Conservation (phyloP, 78 protist genomes). For the Dictyostelium brefeldianum region DNA sequence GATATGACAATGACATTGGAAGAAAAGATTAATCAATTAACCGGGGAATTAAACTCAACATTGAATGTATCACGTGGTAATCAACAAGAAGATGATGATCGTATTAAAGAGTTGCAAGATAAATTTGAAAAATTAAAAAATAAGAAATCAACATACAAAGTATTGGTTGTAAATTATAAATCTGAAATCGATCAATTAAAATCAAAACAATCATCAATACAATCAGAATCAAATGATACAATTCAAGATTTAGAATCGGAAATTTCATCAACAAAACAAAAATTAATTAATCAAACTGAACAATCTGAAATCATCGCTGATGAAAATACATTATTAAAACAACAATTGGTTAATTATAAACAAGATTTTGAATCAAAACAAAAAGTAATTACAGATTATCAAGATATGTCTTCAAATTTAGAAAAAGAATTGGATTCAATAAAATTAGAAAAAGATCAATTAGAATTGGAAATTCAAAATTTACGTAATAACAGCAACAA, state of each 20-base stretch:
- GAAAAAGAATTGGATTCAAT: constrained; percentile 25
- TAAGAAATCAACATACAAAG: background rate
- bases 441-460: background rate
- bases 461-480: background rate
- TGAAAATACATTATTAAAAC: constrained; percentile 28
- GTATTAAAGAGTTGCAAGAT: background rate
- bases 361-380: constrained; percentile 15
- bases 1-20: background rate
- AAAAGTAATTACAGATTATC: constrained; percentile 21
- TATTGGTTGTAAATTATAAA: background rate
- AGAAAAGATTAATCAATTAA: background rate
- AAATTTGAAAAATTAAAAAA: constrained; percentile 14
- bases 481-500: background rate
- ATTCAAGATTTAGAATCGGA: background rate
- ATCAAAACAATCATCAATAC: background rate
- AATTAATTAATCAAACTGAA: background rate
- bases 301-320: background rate
- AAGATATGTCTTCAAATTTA: constrained; percentile 30
- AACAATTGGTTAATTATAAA: constrained; percentile 31
- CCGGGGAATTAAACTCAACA: background rate
- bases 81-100: background rate
- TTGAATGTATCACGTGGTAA: background rate
- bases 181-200: constrained; percentile 18
- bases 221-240: background rate
- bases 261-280: background rate